phyloP scores from a whole-genome alignment of 176 grass and related monocot species.

The Carex myosuroides region DNA sequence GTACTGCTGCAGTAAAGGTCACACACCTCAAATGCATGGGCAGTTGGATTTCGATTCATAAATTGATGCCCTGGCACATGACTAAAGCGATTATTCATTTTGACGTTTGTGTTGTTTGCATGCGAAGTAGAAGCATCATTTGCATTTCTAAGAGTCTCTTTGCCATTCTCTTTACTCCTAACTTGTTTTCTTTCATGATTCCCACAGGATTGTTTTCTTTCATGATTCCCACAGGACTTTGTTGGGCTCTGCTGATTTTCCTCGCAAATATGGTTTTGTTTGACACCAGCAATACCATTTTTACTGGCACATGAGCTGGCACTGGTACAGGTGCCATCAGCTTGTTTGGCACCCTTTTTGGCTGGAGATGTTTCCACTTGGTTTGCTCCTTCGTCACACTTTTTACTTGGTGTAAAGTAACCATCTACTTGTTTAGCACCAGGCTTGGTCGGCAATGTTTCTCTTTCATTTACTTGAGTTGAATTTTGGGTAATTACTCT shows the following conservation, averaged over 20 bases:
- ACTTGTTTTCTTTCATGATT: background rate
- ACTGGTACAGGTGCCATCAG: background rate
- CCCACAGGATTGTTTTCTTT: background rate
- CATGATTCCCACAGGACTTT: background rate
- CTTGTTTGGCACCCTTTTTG: background rate
- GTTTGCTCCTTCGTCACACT: background rate
- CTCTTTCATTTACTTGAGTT: constrained; percentile 10
- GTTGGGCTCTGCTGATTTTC: background rate
- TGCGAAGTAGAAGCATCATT: constrained; percentile 13
- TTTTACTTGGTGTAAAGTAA: background rate
- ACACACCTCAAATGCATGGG: background rate
- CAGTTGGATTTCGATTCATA: constrained; percentile 13
- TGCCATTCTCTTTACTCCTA: background rate
- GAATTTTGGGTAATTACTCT: background rate
- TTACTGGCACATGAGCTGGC: background rate
- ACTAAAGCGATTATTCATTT: background rate
- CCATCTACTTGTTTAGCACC: background rate
- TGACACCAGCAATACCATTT: background rate
- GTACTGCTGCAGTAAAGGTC: background rate
- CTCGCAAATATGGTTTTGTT: background rate
- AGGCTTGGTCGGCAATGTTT: background rate
- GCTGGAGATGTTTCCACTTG: background rate
- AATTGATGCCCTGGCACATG: background rate
- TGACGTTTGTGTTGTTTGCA: background rate
- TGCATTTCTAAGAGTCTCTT: constrained; percentile 1